Base-by-base conservation (phyloP, 2,329 filamentous ascomycete species). In the Fusarium paranaense region DNA sequence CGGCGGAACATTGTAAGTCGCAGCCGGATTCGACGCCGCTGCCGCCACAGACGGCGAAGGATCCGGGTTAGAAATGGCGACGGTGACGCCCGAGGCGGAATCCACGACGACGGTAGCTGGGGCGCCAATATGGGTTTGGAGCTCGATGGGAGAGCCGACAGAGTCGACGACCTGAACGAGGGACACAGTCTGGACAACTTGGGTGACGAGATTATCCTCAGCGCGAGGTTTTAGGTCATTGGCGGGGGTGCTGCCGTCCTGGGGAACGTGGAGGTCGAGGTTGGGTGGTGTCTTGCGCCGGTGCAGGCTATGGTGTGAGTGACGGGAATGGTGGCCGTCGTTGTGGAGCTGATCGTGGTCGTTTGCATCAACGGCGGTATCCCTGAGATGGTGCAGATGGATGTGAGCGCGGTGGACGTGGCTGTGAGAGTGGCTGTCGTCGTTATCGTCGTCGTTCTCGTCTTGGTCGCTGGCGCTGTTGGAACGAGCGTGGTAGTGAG, bases 171-270 rank as follows among this genome's bases (percentile, higher is more conserved):
- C 77, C 73, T 90, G 85, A 64, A 90, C 80, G 78, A 90, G 82
- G 30, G 88, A 89, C 72, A 90, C 81, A 75, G 89, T 90, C 79
- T 89, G 85, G 62, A 89, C 82, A 76, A 90, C 82, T 69, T 83
- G 81, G 16, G 84, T 86, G 76, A 88, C 81, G 75, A 83, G 81
- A 45, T 66, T 68, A 30, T 78, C 62, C 64, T 69, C 73, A 66
- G 66, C 71, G 56, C 64, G 70, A 62, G 72, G 72, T 50, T 68
- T 64, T 64, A 70, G 62, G 42, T 64, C 64, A 72, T 76, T 62
- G 50, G 71, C 72, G 69, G 67, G 70, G 61, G 68, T 58, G 45
- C 61, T 59, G 52, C 64, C 63, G 65, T 65, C 69, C 64, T 76
- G 80, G 71, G 69, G 79, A 81, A 67, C 58, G 56, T 68, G 69